Evolutionary conservation across 352 stramenopile genomes (phyloP), one percentile per base, ranked within the genome.

Genomic region (Phytopythium chamaehyphon): DNA sequence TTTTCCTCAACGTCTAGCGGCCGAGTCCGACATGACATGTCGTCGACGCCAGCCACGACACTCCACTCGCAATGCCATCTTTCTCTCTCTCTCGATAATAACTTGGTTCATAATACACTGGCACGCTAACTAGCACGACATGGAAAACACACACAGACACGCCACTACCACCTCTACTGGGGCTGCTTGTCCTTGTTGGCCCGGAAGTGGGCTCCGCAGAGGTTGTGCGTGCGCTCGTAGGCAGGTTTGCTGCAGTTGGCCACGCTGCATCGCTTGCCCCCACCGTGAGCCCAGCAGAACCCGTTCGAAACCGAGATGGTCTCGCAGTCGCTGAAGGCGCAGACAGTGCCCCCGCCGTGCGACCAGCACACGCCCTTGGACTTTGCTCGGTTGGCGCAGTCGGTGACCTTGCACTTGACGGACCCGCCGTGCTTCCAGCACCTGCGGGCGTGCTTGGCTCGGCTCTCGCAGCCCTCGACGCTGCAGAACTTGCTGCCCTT

Each of bases 361-460:
- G 71, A 81, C 74, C 74, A 86, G 54, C 74, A 86, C 1, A 86
- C 69, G 47, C 74, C 69, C 48, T 81, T 78, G 45, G 69, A 81
- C 74, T 86, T 86, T 60, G 74, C 74, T 21, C 74, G 71, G 47
- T 88, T 88, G 35, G 60, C 67, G 59, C 80, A 90, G 19, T 79
- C 73, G 7, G 62, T 7, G 16, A 82, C 57, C 43, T 79, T 86
- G 62, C 78, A 90, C 33, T 68, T 65, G 38, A 83, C 69, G 46
- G 61, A 83, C 18, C 74, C 74, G 42, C 74, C 74, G 50, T 86
- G 75, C 24, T 73, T 72, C 75, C 75, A 86, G 62, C 75, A 86
- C 33, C 65, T 66, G 19, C 73, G 72, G 31, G 70, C 63, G 47
- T 84, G 71, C 40, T 86, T 86, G 47, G 66, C 69, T 35, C 71